Base-by-base conservation (phyloP, 441 rosid genomes). In the Gossypium gossypioides region DNA sequence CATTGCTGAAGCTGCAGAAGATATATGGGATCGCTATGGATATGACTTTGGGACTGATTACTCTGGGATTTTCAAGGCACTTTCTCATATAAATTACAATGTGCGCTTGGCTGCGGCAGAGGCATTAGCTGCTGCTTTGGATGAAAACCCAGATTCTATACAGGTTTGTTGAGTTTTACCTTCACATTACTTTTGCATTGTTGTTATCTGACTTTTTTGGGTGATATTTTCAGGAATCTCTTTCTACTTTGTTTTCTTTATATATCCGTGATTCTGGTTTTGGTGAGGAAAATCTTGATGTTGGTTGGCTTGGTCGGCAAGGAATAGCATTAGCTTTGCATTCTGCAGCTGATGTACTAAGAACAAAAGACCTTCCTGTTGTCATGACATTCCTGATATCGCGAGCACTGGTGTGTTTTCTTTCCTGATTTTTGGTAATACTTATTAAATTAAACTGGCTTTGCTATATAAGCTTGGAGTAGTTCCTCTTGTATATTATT, bases 341-440 rank as follows among this genome's bases (percentile, higher is more conserved):
- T 85, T 89, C 97, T 76, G 86, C 91, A 13, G 99, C 98, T 52
- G 99, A 96, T 81, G 95, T 93, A 72, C 80, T 96, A 76, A 87
- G 97, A 81, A 87, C 97, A 22, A 96, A 90, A 77, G 98, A 96
- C 77, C 99, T 96, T 79, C 99, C 98, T 73, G 91, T 92, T 80
- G 94, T 96, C 76, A 89, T 96, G 96, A 93, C 98, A 52, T 96
- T 96, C 74, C 86, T 96, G 74, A 93, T 93, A 84, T 96, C 99
- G 34, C 89, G 98, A 48, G 99, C 99, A 59, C 82, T 96, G 89
- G 99, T 96, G 84, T 80, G 80, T 72, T 74, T 71, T 75, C 75
- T 82, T 71, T 44, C 15, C 29, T 73, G 66, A 64, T 70, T 13
- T 77, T 15, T 68, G 66, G 48, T 54, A 4, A 24, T 77, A 60